Evolutionary conservation across 208 protist genomes (phyloP).

Genomic region (Phytomonas sp.): DNA sequence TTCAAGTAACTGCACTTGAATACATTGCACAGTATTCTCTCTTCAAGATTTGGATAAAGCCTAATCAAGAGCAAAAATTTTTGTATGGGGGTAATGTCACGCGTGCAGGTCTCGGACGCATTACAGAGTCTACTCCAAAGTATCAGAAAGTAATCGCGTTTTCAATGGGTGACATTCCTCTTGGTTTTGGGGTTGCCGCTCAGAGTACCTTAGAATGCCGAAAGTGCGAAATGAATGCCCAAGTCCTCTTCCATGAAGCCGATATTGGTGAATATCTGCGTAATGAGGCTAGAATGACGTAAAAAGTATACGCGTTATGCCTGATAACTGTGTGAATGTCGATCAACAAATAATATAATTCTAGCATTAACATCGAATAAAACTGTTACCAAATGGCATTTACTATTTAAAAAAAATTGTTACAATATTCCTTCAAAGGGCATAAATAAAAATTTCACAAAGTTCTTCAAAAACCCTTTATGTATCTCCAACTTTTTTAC

Average conservation of each 20-base stretch:
- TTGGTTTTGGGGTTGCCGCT: conserved; percentile 97
- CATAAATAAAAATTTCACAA: conserved; percentile 6
- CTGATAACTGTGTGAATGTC: neutral
- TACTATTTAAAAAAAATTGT: neutral
- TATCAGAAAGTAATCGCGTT: conserved; percentile 97
- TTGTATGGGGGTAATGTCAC: conserved; percentile 98
- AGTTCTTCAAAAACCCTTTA: neutral
- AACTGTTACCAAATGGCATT: neutral
- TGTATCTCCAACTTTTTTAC: conserved; percentile 1
- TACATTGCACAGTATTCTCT: conserved; percentile 90
- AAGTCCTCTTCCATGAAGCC: conserved; percentile 96
- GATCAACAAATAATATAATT: conserved; percentile 2
- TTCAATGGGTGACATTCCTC: conserved; percentile 95
- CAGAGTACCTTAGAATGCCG: conserved; percentile 95
- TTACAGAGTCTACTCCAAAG: conserved; percentile 97
- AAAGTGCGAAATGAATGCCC: conserved; percentile 94
- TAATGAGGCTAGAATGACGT: conserved; percentile 92
- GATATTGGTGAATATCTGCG: conserved; percentile 98
- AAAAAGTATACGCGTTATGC: conserved; percentile 9
- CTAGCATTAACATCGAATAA: conserved; percentile 1
- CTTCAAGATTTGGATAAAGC: conserved; percentile 99
- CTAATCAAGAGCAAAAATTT: conserved; percentile 97
- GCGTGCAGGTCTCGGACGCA: conserved; percentile 95
- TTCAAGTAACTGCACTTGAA: conserved; percentile 85
- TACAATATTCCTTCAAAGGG: neutral